A percentile compares a stretch with the other conserved stretches of the same genome.
These are phyloP conservation scores for Volutella citrinella DNA, from an alignment of 2,329 filamentous ascomycete species.

Conservation along the genomic window DNA sequence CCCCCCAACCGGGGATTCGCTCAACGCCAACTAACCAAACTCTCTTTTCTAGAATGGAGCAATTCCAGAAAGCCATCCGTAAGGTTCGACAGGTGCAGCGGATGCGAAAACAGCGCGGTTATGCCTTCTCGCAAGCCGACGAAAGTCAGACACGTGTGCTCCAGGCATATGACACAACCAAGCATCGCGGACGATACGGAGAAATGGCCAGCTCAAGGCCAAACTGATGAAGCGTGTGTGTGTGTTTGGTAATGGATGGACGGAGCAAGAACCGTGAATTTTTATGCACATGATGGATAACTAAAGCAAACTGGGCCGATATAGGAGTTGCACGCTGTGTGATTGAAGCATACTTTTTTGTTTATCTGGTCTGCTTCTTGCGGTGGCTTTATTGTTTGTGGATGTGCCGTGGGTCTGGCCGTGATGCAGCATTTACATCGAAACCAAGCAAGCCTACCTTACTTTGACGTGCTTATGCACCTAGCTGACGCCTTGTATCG, in stretches of 20 bases:
- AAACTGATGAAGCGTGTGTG: conserved; percentile 11
- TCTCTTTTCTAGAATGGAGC: conserved; percentile 96
- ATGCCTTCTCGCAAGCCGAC: conserved; percentile 96
- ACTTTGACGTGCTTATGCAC: too few relatives aligned
- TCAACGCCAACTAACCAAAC: conserved; percentile 10
- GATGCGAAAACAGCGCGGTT: conserved; percentile 98
- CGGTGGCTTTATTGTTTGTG: too few relatives aligned
- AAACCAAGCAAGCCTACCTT: too few relatives aligned
- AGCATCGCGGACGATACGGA: conserved; percentile 85
- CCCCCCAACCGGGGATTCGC: too few relatives aligned
- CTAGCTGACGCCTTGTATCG: too few relatives aligned
- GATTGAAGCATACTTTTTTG: conserved; percentile 14
- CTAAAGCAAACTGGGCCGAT: conserved; percentile 19
- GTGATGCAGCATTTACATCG: too few relatives aligned
- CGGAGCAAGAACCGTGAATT: conserved; percentile 11
- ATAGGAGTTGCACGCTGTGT: conserved; percentile 24
- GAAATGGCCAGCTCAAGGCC: conserved; percentile 71
- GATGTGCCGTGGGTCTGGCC: too few relatives aligned
- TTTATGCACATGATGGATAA: conserved; percentile 20
- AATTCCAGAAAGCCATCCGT: conserved; percentile 98
- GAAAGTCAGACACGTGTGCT: conserved; percentile 93
- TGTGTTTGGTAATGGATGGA: conserved; percentile 15
- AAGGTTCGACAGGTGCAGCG: conserved; percentile 98
- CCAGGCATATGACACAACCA: conserved; percentile 96
- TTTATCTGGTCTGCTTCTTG: conserved; percentile 2